A percentile compares a stretch with the other conserved stretches of the same genome.
These are phyloP conservation scores for Herpetomonas samuelpessoai DNA, from an alignment of 208 protist species.

Conservation along the genomic window DNA sequence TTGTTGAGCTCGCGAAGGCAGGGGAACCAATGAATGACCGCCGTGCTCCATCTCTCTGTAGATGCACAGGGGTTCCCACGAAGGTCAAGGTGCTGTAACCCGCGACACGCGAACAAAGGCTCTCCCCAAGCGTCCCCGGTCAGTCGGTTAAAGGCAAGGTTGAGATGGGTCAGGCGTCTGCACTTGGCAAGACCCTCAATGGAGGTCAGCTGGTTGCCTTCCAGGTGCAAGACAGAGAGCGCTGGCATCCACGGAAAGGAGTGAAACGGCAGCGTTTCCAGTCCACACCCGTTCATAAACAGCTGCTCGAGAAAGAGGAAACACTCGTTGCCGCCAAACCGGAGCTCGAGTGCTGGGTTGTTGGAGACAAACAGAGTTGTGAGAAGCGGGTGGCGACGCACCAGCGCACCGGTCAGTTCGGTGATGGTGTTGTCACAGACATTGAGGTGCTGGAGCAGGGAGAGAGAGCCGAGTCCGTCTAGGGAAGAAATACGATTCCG, in stretches of 20 bases:
- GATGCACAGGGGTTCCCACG: slow-evolving; percentile 44
- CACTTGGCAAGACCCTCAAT: slow-evolving; percentile 59
- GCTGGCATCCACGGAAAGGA: slow-evolving; percentile 58
- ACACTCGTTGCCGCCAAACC: slow-evolving; percentile 1
- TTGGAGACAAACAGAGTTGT: slow-evolving; percentile 61
- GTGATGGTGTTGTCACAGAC: slow-evolving; percentile 54
- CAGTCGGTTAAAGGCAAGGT: slow-evolving; percentile 67
- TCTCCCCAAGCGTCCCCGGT: slow-evolving; percentile 19
- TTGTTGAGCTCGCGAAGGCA: slow-evolving; percentile 36
- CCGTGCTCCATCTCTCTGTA: neutral
- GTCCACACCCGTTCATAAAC: slow-evolving; percentile 63
- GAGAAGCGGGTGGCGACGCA: slow-evolving; percentile 23
- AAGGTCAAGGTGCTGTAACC: slow-evolving; percentile 42
- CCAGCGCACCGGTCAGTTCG: slow-evolving; percentile 14
- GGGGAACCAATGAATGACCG: slow-evolving; percentile 13
- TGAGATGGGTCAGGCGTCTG: slow-evolving; percentile 47
- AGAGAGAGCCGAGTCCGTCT: slow-evolving; percentile 25
- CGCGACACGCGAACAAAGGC: slow-evolving; percentile 44
- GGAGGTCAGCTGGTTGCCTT: slow-evolving; percentile 62
- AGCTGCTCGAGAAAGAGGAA: slow-evolving; percentile 64
- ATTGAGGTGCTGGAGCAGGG: slow-evolving; percentile 57
- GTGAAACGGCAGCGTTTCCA: slow-evolving; percentile 28
- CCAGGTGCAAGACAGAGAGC: slow-evolving; percentile 65
- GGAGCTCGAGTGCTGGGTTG: slow-evolving; percentile 39
- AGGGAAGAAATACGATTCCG: slow-evolving; percentile 48